phyloP scores from a whole-genome alignment of 192 early-diverging fungal genomes.

The Backusella westeae region DNA sequence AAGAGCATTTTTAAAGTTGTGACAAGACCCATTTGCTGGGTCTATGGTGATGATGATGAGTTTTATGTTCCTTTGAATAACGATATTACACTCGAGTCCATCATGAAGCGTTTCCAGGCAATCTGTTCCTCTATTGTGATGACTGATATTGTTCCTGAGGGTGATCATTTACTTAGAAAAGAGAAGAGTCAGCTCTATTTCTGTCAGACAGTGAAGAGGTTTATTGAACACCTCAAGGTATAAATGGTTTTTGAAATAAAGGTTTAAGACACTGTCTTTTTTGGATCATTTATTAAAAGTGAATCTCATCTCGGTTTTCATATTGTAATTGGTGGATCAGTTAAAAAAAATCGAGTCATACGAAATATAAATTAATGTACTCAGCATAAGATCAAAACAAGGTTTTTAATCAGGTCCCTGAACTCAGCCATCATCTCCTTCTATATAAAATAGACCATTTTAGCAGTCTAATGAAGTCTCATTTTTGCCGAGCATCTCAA shows the following conservation, averaged over 20 bases:
- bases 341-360: too few species aligned
- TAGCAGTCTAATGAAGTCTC: too few species aligned
- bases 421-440: too few species aligned
- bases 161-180: neutral
- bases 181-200: neutral
- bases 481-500: too few species aligned
- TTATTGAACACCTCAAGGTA: neutral
- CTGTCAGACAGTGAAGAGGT: slow-evolving; percentile 27
- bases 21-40: neutral
- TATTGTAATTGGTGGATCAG: too few species aligned
- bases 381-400: too few species aligned
- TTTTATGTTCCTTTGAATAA: neutral
- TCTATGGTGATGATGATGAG: neutral
- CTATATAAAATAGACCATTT: too few species aligned
- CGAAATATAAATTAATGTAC: too few species aligned
- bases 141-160: neutral
- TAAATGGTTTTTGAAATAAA: neutral
- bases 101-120: neutral
- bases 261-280: neutral
- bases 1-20: neutral
- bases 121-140: neutral
- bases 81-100: neutral
- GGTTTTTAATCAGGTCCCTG: too few species aligned
- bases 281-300: too few species aligned
- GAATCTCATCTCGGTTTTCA: too few species aligned